Evolutionary conservation across 306 rosid genomes (phyloP), one percentile per base, ranked within the genome.

Genomic region (Betula pendula): DNA sequence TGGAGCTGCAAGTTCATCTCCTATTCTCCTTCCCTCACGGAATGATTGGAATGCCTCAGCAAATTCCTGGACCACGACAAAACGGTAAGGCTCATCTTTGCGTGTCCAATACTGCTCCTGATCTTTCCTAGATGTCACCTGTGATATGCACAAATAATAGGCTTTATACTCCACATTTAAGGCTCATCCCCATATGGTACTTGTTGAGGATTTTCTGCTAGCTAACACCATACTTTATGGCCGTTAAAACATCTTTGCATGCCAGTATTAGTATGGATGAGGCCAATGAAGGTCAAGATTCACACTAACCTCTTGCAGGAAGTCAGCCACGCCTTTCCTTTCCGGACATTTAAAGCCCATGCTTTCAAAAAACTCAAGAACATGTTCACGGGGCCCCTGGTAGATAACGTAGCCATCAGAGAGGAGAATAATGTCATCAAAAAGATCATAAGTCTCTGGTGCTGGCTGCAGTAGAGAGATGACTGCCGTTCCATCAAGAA

Each of bases 301-400:
- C 24, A 25, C 24, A 48, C 16, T 72, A 53, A 87, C 90, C 74
- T 87, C 90, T 84, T 87, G 90, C 14, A 87, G 83, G 68, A 87
- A 87, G 60, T 87, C 90, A 31, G 88, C 90, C 38, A 87, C 87
- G 12, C 90, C 90, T 84, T 87, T 87, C 73, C 90, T 74, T 77
- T 84, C 82, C 2, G 90, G 90, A 66, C 90, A 87, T 68, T 81
- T 80, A 67, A 87, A 87, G 6, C 88, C 90, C 85, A 62, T 82
- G 31, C 50, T 74, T 72, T 80, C 80, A 50, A 87, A 87, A 68
- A 82, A 87, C 38, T 77, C 85, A 4, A 87, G 82, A 49, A 87
- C 88, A 15, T 80, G 42, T 63, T 84, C 88, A 0, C 90, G 90
- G 2, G 90, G 88, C 53, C 90, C 90, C 50, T 87, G 88, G 73